These are phyloP conservation scores for Durio zibethinus DNA, from an alignment of 345 rosid species.

Conservation along the genomic window DNA sequence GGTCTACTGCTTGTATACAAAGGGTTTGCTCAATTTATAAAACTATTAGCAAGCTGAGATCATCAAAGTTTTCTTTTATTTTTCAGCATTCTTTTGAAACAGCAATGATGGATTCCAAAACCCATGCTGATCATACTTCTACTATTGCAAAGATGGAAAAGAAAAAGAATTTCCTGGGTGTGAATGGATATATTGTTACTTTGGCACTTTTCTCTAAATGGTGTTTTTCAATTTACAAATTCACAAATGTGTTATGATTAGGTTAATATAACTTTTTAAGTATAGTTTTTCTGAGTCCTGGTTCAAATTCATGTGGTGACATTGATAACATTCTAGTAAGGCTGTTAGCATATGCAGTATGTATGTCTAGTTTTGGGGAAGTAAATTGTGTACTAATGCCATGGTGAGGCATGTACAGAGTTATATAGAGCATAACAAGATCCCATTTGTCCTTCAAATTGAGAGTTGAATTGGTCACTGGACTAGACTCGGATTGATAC, in stretches of 20 bases:
- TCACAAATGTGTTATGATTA: no score
- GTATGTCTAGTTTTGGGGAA: background rate
- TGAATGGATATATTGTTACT: background rate
- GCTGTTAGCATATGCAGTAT: background rate
- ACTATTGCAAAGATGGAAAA: background rate
- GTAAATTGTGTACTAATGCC: background rate
- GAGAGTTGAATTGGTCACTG: background rate
- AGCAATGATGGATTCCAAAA: slow-evolving; percentile 4
- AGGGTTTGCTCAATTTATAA: background rate
- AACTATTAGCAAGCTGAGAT: background rate
- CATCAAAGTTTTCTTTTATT: background rate
- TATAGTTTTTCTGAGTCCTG: background rate
- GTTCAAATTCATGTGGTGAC: background rate
- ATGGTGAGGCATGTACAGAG: background rate
- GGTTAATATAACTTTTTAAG: background rate
- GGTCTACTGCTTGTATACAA: background rate
- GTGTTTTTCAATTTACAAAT: background rate
- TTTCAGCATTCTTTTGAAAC: background rate
- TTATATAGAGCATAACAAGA: background rate
- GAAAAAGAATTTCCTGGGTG: background rate
- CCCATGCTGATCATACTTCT: background rate
- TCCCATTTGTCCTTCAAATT: background rate
- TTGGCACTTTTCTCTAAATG: background rate
- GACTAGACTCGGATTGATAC: background rate
- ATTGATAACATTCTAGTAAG: background rate